Conservation (phyloP, 140 eudicot genomes). For the Senecio squalidus region DNA sequence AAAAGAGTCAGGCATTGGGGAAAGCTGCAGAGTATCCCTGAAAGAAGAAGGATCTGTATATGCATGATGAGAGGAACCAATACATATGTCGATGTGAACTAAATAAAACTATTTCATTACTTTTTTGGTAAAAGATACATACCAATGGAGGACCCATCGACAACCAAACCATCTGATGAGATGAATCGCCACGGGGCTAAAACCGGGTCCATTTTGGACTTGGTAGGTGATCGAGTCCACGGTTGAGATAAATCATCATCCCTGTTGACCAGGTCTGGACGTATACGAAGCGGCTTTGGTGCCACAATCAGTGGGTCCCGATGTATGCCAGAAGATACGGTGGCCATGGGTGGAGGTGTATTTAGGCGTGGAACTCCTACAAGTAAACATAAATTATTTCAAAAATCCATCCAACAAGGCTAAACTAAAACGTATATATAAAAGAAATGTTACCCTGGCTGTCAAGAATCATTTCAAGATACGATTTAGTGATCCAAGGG, state of each 20-base stretch:
- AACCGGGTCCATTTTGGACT: slow-evolving; percentile 91
- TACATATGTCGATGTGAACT: background rate
- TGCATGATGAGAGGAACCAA: slow-evolving; percentile 55
- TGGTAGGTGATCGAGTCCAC: slow-evolving; percentile 99
- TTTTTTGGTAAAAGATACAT: slow-evolving; percentile 21
- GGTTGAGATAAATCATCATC: slow-evolving; percentile 93
- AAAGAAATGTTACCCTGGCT: slow-evolving; percentile 61
- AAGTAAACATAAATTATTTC: slow-evolving; percentile 14
- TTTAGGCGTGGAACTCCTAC: slow-evolving; percentile 96
- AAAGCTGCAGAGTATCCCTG: slow-evolving; percentile 84
- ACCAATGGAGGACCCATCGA: slow-evolving; percentile 54
- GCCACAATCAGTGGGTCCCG: slow-evolving; percentile 57
- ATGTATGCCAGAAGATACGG: slow-evolving; percentile 25
- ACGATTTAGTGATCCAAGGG: slow-evolving; percentile 97
- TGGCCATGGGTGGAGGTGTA: slow-evolving; percentile 81
- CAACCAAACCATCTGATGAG: slow-evolving; percentile 48
- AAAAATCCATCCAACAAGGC: background rate
- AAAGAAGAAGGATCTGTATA: slow-evolving; percentile 84
- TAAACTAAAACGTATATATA: background rate
- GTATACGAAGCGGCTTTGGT: slow-evolving; percentile 88
- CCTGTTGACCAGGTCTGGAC: slow-evolving; percentile 63
- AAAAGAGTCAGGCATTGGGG: slow-evolving; percentile 95
- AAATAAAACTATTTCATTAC: background rate
- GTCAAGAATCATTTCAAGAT: slow-evolving; percentile 95
- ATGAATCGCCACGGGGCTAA: slow-evolving; percentile 84